Evolutionary conservation across 2,329 filamentous ascomycete genomes (phyloP).

Genomic region (Sodiomyces alkalinus): DNA sequence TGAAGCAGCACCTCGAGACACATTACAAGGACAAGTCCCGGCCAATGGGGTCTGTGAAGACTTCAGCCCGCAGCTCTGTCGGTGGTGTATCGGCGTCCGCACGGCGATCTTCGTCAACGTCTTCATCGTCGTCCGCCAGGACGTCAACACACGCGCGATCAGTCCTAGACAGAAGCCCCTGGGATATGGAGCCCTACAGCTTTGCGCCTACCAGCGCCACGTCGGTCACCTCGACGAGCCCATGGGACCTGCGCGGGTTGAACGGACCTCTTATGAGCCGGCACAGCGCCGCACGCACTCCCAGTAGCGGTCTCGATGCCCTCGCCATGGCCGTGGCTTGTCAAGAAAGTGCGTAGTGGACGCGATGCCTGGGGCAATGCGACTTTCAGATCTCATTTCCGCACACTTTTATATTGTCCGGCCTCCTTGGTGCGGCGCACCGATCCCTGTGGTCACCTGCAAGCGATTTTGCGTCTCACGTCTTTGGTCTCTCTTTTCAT

Average conservation of each 20-base stretch:
- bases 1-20: constrained; percentile 72
- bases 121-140: constrained; percentile 17
- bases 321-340: constrained; percentile 39
- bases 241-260: constrained; percentile 32
- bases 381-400: too few species aligned
- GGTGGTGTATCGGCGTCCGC: constrained; percentile 12
- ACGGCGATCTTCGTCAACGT: too few species aligned
- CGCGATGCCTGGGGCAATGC: too few species aligned
- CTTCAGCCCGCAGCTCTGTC: constrained; percentile 13
- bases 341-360: constrained; percentile 33
- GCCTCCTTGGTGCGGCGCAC: too few species aligned
- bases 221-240: constrained; percentile 15
- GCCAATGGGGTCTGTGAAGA: constrained; percentile 15
- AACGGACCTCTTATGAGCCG: constrained; percentile 28
- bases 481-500: too few species aligned
- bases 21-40: constrained; percentile 51
- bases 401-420: too few species aligned
- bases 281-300: constrained; percentile 24
- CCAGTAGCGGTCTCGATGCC: constrained; percentile 38
- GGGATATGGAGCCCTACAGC: constrained; percentile 26
- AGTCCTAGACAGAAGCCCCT: too few species aligned
- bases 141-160: too few species aligned
- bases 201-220: constrained; percentile 12
- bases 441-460: too few species aligned
- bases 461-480: too few species aligned